Conservation (phyloP, 768 basidiomycete species). For the Agrocybe pediades region DNA sequence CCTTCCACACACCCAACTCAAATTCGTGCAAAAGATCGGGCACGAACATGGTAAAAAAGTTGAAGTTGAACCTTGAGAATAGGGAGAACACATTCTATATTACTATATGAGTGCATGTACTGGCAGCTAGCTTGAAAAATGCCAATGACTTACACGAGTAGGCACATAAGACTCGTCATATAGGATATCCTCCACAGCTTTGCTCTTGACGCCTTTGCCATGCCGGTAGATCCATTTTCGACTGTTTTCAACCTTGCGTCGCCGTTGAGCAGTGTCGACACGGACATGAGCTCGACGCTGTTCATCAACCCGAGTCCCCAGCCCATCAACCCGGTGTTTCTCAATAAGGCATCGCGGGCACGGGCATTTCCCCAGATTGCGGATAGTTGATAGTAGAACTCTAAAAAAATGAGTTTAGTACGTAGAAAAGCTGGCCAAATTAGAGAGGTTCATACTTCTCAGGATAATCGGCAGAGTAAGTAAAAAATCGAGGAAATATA, state of each 20-base stretch:
- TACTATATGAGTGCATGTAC: too few relatives aligned
- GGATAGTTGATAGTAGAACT: conserved; percentile 9
- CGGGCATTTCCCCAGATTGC: background rate
- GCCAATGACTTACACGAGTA: conserved; percentile 22
- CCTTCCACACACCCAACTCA: conserved; percentile 37
- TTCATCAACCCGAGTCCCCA: conserved; percentile 19
- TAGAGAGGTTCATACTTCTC: conserved; percentile 29
- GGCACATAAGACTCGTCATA: conserved; percentile 22
- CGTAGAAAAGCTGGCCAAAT: background rate
- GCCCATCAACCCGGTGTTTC: conserved; percentile 17
- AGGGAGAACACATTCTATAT: conserved; percentile 30
- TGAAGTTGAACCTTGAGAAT: conserved; percentile 17
- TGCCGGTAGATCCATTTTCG: conserved; percentile 23
- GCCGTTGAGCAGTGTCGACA: conserved; percentile 3
- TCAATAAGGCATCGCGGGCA: conserved; percentile 12
- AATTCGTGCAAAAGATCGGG: conserved; percentile 38
- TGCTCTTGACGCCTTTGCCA: conserved; percentile 20
- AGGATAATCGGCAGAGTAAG: conserved; percentile 37
- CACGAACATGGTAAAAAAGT: conserved; percentile 26
- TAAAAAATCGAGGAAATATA: conserved; percentile 31
- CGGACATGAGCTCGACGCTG: conserved; percentile 9
- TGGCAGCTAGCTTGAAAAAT: too few relatives aligned
- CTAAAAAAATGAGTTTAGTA: conserved; percentile 1
- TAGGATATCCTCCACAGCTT: conserved; percentile 19
- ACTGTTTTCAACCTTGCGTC: conserved; percentile 15